Evolutionary conservation across 2,329 filamentous ascomycete species (phyloP).

Genomic region (Epichloe bromicola): DNA sequence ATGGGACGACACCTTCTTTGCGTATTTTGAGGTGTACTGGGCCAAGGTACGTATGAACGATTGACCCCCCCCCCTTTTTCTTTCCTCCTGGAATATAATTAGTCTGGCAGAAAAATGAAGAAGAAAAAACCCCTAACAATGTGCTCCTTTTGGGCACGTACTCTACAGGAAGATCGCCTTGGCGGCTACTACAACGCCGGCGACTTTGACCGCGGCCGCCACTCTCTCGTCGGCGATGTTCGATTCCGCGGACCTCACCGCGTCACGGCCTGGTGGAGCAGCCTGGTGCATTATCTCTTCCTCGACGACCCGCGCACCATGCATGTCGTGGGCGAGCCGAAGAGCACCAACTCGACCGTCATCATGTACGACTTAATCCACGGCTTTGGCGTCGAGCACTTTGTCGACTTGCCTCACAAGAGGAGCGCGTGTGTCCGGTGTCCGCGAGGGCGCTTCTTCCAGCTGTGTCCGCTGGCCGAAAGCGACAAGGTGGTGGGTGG

Average conservation of each 20-base stretch:
- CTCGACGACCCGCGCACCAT: constrained; percentile 46
- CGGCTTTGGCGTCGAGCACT: constrained; percentile 59
- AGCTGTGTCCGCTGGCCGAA: constrained; percentile 46
- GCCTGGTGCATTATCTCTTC: constrained; percentile 49
- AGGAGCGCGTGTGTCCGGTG: constrained; percentile 54
- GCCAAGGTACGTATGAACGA: constrained; percentile 33
- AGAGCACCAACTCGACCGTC: constrained; percentile 55
- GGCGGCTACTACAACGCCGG: constrained; percentile 41
- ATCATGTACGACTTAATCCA: constrained; percentile 64
- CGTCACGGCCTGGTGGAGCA: constrained; percentile 48
- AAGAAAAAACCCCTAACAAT: not conserved
- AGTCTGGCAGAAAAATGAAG: too few species aligned
- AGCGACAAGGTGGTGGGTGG: constrained; percentile 43
- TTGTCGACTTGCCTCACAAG: constrained; percentile 61
- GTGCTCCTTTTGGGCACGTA: not conserved
- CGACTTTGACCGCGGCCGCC: constrained; percentile 45
- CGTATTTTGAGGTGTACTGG: constrained; percentile 72
- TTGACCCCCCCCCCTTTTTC: not conserved
- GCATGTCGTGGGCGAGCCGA: constrained; percentile 55
- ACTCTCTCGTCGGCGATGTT: constrained; percentile 45
- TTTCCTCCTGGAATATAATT: not conserved
- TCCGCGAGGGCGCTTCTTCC: constrained; percentile 56
- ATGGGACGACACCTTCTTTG: constrained; percentile 57
- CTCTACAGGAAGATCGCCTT: constrained; percentile 37
- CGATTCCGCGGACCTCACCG: constrained; percentile 47